These are phyloP conservation scores for Fraxinus angustifolia DNA, from an alignment of 305 asterid genomes.

Conservation along the genomic window DNA sequence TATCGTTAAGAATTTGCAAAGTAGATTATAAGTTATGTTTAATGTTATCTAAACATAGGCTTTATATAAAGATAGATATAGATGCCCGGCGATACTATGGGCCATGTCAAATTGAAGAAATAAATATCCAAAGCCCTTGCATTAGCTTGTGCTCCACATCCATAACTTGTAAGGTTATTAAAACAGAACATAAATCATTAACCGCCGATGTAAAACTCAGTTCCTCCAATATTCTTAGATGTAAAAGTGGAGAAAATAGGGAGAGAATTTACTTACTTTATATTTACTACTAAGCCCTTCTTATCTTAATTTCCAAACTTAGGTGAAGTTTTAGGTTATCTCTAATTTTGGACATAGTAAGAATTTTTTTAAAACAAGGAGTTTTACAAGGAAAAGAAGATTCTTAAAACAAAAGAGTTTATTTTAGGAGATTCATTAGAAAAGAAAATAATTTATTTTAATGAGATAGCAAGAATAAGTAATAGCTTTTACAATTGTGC, in stretches of 20 bases:
- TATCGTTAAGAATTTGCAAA: neutral
- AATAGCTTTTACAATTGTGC: neutral
- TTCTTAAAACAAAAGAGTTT: neutral
- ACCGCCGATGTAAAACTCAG: neutral
- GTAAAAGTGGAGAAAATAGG: neutral
- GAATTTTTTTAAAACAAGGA: neutral
- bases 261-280: neutral
- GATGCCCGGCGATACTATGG: neutral
- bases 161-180: neutral
- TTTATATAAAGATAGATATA: neutral
- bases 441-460: neutral
- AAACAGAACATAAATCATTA: neutral
- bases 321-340: neutral
- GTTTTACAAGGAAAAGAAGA: neutral
- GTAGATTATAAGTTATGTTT: neutral
- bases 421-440: neutral
- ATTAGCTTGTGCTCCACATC: neutral
- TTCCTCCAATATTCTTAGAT: neutral
- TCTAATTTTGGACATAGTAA: neutral
- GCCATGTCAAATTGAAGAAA: neutral
- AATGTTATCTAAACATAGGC: neutral
- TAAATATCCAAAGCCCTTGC: neutral
- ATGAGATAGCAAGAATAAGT: neutral
- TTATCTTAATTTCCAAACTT: neutral
- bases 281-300: neutral